Evolutionary conservation across 2,329 filamentous ascomycete genomes (phyloP).

Genomic region (Aspergillus pseudotamarii): DNA sequence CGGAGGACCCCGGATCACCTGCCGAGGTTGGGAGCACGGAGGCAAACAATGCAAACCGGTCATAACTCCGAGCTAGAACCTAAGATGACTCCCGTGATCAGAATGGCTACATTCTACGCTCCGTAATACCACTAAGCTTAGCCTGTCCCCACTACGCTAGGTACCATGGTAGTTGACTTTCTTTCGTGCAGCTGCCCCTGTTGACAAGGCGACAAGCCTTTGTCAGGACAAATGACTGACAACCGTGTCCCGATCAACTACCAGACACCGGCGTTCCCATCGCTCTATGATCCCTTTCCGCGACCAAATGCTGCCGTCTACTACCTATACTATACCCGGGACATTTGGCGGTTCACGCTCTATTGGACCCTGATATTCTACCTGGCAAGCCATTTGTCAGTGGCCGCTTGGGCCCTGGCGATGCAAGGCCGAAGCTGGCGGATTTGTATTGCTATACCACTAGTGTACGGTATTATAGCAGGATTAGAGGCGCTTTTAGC

Average conservation of each 20-base stretch:
- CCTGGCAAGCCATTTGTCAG: constrained; percentile 71
- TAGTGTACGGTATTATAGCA: constrained; percentile 71
- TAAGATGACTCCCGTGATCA: neutral
- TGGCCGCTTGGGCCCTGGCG: constrained; percentile 69
- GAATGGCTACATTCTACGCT: neutral
- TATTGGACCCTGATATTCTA: constrained; percentile 85
- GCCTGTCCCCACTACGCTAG: neutral
- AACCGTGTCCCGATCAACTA: constrained; percentile 62
- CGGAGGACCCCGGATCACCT: constrained; percentile 36
- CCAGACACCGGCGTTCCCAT: constrained; percentile 72
- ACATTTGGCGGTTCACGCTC: constrained; percentile 86
- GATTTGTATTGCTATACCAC: constrained; percentile 69
- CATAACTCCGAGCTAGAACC: neutral
- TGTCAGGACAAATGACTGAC: constrained; percentile 29
- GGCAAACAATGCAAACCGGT: constrained; percentile 39
- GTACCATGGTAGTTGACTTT: constrained; percentile 11
- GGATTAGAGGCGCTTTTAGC: constrained; percentile 76
- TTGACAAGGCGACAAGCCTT: constrained; percentile 12
- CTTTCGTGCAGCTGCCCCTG: neutral
- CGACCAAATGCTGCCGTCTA: constrained; percentile 58
- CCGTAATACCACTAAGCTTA: constrained; percentile 1
- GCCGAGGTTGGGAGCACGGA: constrained; percentile 32
- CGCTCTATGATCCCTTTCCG: constrained; percentile 74
- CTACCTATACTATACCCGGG: constrained; percentile 72
- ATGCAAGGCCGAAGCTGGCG: constrained; percentile 62